These are phyloP conservation scores for Silene coronaria DNA, from an alignment of 179 eudicot species.

Conservation along the genomic window DNA sequence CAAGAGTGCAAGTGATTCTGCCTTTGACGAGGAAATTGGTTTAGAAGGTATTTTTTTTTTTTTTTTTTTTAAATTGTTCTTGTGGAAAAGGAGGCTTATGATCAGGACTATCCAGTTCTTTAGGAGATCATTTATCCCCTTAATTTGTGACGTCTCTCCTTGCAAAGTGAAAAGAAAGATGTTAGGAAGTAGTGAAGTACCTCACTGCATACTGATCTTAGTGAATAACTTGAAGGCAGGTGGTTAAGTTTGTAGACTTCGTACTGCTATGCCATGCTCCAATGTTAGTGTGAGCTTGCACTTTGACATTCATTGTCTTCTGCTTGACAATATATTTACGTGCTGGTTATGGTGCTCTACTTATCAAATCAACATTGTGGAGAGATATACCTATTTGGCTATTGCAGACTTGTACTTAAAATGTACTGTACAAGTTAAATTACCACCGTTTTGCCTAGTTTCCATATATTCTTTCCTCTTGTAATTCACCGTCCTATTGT, in stretches of 20 bases:
- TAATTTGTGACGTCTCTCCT: background rate
- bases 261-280: background rate
- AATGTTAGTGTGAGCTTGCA: background rate
- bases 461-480: background rate
- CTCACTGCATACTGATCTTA: background rate
- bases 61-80: too few relatives aligned
- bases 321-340: too few relatives aligned
- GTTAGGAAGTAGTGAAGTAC: too few relatives aligned
- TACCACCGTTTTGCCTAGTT: background rate
- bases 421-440: too few relatives aligned
- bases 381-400: too few relatives aligned
- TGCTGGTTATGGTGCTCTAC: too few relatives aligned
- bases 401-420: too few relatives aligned
- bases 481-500: background rate
- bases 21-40: conserved; percentile 41
- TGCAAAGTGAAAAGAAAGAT: background rate
- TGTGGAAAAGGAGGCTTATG: background rate
- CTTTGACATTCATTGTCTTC: too few relatives aligned
- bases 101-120: background rate
- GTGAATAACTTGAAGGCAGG: background rate
- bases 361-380: too few relatives aligned
- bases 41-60: conserved; percentile 19
- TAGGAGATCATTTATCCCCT: background rate
- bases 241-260: background rate
- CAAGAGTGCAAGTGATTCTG: conserved; percentile 37